Conservation (phyloP, 1,139 yeast species). For the Kurtzmaniella quercitrusa region DNA sequence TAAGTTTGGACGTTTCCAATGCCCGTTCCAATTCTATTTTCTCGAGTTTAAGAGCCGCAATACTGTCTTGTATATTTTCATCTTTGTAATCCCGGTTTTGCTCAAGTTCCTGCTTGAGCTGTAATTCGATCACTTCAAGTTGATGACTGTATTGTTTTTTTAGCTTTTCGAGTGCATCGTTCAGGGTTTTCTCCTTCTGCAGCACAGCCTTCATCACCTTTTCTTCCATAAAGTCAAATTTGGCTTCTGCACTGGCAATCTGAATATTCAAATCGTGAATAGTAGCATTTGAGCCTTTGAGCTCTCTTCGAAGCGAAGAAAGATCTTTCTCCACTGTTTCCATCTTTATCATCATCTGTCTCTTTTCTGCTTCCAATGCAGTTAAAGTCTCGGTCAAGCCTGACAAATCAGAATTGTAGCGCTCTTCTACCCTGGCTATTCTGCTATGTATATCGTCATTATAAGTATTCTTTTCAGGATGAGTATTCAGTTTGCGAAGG, state of each 20-base stretch:
- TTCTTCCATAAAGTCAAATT: slow-evolving; percentile 25
- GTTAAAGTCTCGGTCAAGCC: slow-evolving; percentile 2
- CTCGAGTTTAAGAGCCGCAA: slow-evolving; percentile 14
- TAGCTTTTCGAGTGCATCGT: slow-evolving; percentile 21
- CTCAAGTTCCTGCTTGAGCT: slow-evolving; percentile 28
- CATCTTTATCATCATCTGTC: slow-evolving; percentile 14
- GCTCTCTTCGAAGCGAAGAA: slow-evolving; percentile 18
- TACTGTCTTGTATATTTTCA: slow-evolving; percentile 16
- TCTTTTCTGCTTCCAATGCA: slow-evolving; percentile 15
- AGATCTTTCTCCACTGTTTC: slow-evolving; percentile 21
- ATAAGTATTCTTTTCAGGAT: not conserved
- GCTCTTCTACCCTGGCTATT: slow-evolving; percentile 4
- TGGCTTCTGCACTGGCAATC: slow-evolving; percentile 16
- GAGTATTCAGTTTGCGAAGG: not conserved
- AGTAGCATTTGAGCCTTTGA: slow-evolving; percentile 18
- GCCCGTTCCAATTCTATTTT: slow-evolving; percentile 11
- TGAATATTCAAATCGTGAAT: slow-evolving; percentile 17
- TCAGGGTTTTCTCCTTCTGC: slow-evolving; percentile 23
- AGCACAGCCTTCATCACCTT: slow-evolving; percentile 25
- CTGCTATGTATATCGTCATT: slow-evolving; percentile 3
- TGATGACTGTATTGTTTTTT: slow-evolving; percentile 22
- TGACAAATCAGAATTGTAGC: slow-evolving; percentile 3
- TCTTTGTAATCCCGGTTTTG: slow-evolving; percentile 25
- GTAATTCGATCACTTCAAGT: slow-evolving; percentile 29
- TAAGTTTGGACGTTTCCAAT: slow-evolving; percentile 11